Base-by-base conservation (phyloP, 805 yeast species). In the Wickerhamiella australiensis region DNA sequence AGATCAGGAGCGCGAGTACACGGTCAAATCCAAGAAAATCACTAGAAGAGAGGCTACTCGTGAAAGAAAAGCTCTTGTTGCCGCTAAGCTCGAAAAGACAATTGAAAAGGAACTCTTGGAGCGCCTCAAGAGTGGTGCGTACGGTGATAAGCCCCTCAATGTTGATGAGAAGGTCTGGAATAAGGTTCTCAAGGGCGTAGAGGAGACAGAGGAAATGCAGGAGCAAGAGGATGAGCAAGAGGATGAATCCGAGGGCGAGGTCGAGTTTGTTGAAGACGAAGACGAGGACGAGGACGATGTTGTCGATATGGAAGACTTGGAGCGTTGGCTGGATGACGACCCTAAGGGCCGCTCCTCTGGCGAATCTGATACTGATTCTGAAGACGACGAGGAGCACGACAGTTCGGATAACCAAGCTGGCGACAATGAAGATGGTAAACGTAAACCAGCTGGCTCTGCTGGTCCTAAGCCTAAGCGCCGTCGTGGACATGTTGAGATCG, bases 131-230 rank as follows among this genome's bases (percentile, higher is more conserved):
- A 80, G 90, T 61, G 98, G 98, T 53, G 97, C 97, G 2, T 92
- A 92, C 64, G 98, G 98, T 56, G 97, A 92, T 63, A 85, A 90
- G 66, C 98, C 98, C 50, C 73, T 92, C 63, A 92, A 92, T 61
- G 97, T 92, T 33, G 97, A 92, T 60, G 96, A 90, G 61, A 81
- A 81, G 68, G 79, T 92, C 53, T 92, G 98, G 98, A 82, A 82
- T 75, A 85, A 80, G 70, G 94, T 92, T 21, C 76, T 92, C 70
- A 75, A 75, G 49, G 80, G 80, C 51, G 82, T 81, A 59, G 90
- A 82, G 54, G 80, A 77, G 45, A 85, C 81, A 53, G 78, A 78
- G 44, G 80, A 73, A 41, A 74, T 75, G 51, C 78, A 76, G 26
- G 68, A 65, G 17, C 63, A 55, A 22, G 75, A 70, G 42, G 73